Conservation (phyloP, 2,329 filamentous ascomycete species). For the Verticillium nonalfalfae region DNA sequence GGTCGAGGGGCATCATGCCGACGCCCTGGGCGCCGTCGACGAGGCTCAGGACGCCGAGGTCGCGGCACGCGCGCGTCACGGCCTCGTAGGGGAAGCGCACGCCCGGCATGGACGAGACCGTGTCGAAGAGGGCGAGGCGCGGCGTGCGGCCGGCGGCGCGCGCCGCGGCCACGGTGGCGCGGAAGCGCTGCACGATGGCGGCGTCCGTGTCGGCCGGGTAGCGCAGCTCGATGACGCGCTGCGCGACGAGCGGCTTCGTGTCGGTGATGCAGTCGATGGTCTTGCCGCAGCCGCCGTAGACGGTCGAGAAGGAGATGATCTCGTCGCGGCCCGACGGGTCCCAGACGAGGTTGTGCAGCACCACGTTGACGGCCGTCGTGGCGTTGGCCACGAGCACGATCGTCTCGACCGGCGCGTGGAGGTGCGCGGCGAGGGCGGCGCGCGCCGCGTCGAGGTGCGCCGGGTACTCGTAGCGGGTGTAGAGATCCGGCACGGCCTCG, state of each 20-base stretch:
- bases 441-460: conserved; percentile 58
- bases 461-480: conserved; percentile 65
- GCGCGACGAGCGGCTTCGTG: conserved; percentile 36
- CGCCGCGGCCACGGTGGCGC: conserved; percentile 46
- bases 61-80: conserved; percentile 57
- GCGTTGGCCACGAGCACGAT: conserved; percentile 79
- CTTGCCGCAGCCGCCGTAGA: conserved; percentile 75
- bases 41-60: conserved; percentile 62
- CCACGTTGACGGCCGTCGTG: conserved; percentile 69
- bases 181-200: conserved; percentile 53
- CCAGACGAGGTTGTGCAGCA: conserved; percentile 71
- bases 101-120: conserved; percentile 72
- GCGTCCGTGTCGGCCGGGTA: conserved; percentile 68
- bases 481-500: conserved; percentile 68
- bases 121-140: conserved; percentile 72
- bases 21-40: conserved; percentile 83
- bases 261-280: conserved; percentile 67
- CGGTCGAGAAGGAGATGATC: conserved; percentile 71
- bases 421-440: conserved; percentile 53
- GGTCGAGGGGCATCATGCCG: conserved; percentile 69
- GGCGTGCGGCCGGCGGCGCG: conserved; percentile 53
- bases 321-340: conserved; percentile 65
- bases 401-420: conserved; percentile 60
- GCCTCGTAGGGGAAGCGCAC: conserved; percentile 72
- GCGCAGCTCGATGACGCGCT: conserved; percentile 49